Base-by-base conservation (phyloP, 805 yeast species). In the Scheffersomyces coipomensis region DNA sequence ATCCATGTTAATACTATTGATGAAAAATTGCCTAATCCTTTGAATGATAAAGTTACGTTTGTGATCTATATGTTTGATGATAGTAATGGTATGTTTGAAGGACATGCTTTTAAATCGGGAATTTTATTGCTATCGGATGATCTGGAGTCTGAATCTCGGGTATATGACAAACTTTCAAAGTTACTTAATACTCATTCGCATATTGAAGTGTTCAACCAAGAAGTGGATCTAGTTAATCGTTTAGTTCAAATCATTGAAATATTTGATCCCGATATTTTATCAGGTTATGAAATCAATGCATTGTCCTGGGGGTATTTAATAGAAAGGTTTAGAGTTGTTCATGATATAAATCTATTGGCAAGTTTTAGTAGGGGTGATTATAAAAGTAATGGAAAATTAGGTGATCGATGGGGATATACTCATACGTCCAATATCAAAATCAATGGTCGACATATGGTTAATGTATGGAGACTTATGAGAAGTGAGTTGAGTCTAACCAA, bases 301-400 rank as follows among this genome's bases (percentile, higher is more conserved):
- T 51, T 76, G 0, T 87, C 97, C 0, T 91, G 98, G 98, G 98
- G 99, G 0, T 93, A 86, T 52, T 38, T 90, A 0, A 71, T 86
- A 19, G 93, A 86, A 37, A 58, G 99, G 33, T 73, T 76, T 40
- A 56, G 66, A 13, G 44, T 42, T 0, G 60, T 54, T 2, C 71
- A 71, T 50, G 76, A 75, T 2, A 60, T 73, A 10, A 84, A 87
- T 47, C 46, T 88, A 3, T 56, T 75, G n/a, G 64, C 70, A 0
- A 75, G 78, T 31, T 55, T 89, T 1, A 79, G 96, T 1, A 64
- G 96, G 39, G 83, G 83, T 0, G 60, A 53, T 1, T 49, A 43
- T 18, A 73, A 75, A 30, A 66, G 72, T 24, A 68, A 68, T 29
- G 79, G 78, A 24, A 83, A 76, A 50, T 55, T 71, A 34, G 78